Evolutionary conservation across 1,139 yeast genomes (phyloP).

Genomic region (Taphrina deformans): DNA sequence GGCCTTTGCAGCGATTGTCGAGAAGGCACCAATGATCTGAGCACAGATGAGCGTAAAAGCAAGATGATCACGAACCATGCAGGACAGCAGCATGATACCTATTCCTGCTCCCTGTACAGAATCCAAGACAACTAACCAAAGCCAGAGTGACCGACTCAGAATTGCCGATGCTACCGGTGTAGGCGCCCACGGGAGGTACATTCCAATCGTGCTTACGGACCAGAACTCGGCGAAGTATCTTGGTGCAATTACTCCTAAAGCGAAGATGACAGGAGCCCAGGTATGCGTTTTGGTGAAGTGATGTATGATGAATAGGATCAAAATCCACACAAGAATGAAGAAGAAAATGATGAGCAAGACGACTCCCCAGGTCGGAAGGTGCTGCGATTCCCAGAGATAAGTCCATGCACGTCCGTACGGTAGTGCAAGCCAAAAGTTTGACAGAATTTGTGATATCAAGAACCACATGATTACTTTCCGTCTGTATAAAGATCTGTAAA

Average conservation of each 20-base stretch:
- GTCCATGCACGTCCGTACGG: conserved; percentile 34
- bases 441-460: conserved; percentile 27
- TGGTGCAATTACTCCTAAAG: conserved; percentile 33
- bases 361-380: conserved; percentile 21
- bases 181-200: conserved; percentile 32
- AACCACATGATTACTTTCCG: conserved; percentile 35
- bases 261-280: conserved; percentile 34
- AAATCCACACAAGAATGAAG: conserved; percentile 26
- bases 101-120: conserved; percentile 34
- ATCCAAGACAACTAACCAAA: conserved; percentile 33
- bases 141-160: conserved; percentile 30
- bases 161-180: conserved; percentile 20
- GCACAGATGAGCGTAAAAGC: conserved; percentile 31
- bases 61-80: conserved; percentile 31
- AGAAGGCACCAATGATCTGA: conserved; percentile 31
- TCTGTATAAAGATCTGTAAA: conserved; percentile 26
- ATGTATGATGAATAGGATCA: conserved; percentile 16
- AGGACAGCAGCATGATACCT: conserved; percentile 34
- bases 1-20: conserved; percentile 29
- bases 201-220: conserved; percentile 30
- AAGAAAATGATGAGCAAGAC: conserved; percentile 18
- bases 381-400: conserved; percentile 27
- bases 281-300: conserved; percentile 30
- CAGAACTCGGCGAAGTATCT: conserved; percentile 32
- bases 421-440: conserved; percentile 33